Evolutionary conservation across 176 grass and related monocot genomes (phyloP), one percentile per base, ranked within the genome.

Genomic region (Thalia dealbata): DNA sequence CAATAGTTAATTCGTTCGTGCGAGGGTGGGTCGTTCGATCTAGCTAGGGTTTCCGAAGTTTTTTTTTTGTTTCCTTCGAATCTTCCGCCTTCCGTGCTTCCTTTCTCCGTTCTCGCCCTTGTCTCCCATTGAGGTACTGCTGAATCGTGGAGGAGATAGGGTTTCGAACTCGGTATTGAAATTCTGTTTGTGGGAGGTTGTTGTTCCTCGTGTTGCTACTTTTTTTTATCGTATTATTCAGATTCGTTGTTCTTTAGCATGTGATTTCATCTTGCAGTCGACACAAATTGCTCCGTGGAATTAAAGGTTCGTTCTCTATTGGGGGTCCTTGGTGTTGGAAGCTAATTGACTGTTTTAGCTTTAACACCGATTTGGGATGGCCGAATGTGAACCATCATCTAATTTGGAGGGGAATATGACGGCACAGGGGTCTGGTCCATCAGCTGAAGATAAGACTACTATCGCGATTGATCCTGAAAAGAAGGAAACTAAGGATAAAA

Each of bases 161-260:
- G 81, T 48, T 21, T 69, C 73, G 42, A 69, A 78, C 42, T 88
- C 78, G 69, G 81, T 78, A 42, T 32, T 86, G 58, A 44, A 86
- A 26, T 4, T 35, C 14, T 65, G 27, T 32, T 65, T 23, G 81
- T 5, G 13, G 83, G 41, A 89, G 69, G 10, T 64, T 73, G 86
- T n/a, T 61, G 56, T 61, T 25, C 45, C 45, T 48, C 3, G 11
- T 0, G 56, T 23, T 18, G 8, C 14, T 60, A 6, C 4, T 64
- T 64, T 14, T 9, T 13, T 64, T 64, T 4, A 16, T 30, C 9
- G 13, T 64, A 10, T 18, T 1, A 18, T 30, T 28, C 56, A 25
- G 19, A 23, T 11, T 60, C 24, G 21, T 60, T 22, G 22, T 48
- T 48, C 1, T n/a, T n/a, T 30, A 64, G 9, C 14, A 30, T 16